Conservation (phyloP, 305 asterid genomes). For the Fraxinus paxiana region DNA sequence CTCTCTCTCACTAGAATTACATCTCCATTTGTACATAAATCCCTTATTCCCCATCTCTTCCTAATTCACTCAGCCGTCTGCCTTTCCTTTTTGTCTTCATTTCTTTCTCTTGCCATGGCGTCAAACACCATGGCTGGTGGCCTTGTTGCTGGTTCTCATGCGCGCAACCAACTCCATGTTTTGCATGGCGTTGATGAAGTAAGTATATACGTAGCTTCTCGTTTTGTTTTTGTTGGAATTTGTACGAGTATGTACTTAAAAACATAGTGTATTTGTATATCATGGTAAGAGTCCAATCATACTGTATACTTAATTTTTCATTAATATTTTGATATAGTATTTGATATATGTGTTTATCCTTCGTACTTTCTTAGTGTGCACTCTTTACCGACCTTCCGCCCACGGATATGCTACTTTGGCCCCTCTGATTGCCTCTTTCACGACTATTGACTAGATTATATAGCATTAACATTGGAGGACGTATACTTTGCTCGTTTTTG, state of each 20-base stretch:
- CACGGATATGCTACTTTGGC: background rate
- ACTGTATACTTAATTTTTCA: background rate
- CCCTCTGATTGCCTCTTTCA: background rate
- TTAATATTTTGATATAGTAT: background rate
- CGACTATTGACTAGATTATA: background rate
- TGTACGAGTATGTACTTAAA: background rate
- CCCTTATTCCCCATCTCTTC: conserved; percentile 9
- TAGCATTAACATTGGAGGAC: background rate
- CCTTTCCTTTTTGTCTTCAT: background rate
- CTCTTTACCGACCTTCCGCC: background rate
- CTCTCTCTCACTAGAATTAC: conserved; percentile 15
- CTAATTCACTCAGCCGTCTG: background rate
- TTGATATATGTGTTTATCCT: background rate
- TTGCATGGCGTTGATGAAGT: conserved; percentile 45
- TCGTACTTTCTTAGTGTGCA: background rate
- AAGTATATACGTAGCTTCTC: background rate
- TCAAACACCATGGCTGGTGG: conserved; percentile 49
- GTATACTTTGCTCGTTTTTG: background rate
- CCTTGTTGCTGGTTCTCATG: conserved; percentile 39
- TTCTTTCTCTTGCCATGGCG: conserved; percentile 5
- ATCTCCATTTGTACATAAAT: conserved; percentile 7
- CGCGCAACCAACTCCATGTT: conserved; percentile 36
- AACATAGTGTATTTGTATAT: background rate
- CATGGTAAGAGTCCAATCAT: background rate
- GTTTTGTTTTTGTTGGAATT: background rate